Conservation (phyloP, 345 rosid species). For the Salix suchowensis region DNA sequence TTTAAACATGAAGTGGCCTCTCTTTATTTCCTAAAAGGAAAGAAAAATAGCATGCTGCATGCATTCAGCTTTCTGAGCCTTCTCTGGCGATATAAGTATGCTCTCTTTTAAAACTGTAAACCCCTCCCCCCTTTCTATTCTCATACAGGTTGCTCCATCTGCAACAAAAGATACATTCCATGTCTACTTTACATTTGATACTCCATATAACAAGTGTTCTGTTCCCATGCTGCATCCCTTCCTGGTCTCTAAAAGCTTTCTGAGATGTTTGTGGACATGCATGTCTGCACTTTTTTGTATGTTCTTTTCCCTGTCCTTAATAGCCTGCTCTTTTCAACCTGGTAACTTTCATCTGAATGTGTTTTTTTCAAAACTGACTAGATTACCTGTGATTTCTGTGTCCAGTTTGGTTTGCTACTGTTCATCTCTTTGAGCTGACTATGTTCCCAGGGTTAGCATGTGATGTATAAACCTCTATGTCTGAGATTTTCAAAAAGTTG, state of each 20-base stretch:
- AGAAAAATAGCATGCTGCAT: background rate
- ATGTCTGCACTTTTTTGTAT: too few relatives aligned
- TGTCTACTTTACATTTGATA: background rate
- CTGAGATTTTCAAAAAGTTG: background rate
- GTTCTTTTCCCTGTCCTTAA: too few relatives aligned
- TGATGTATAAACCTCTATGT: background rate
- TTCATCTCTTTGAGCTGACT: background rate
- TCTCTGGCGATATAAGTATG: background rate
- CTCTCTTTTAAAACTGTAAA: background rate
- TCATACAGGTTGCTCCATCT: background rate
- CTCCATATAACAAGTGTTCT: background rate
- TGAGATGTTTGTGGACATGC: background rate
- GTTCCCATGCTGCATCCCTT: background rate
- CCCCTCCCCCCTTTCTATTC: background rate
- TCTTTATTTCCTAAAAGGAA: background rate
- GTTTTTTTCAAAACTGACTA: background rate
- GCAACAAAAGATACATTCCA: background rate
- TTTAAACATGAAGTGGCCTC: background rate
- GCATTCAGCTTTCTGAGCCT: background rate
- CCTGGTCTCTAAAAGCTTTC: background rate
- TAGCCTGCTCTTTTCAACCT: too few relatives aligned
- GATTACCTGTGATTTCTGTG: background rate
- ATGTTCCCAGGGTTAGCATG: background rate
- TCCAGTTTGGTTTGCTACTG: background rate
- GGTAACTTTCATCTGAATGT: background rate